A percentile compares a stretch with the other conserved stretches of the same genome.
These are phyloP conservation scores for Aphanomyces invadans DNA, from an alignment of 352 stramenopile genomes.

Conservation along the genomic window DNA sequence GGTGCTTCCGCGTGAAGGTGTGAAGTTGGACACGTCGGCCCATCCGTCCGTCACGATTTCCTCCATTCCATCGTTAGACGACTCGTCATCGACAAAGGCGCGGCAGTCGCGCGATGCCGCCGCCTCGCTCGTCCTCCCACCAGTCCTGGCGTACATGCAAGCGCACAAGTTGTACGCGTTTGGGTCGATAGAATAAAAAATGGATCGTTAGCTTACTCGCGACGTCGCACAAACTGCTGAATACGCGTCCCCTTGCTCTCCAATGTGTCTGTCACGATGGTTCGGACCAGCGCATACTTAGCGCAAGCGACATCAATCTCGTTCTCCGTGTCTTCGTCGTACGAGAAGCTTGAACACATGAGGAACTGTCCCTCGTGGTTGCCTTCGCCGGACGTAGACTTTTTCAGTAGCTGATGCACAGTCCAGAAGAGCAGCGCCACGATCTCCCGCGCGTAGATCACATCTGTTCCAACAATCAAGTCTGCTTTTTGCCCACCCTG, in stretches of 20 bases:
- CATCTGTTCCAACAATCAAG: conserved; percentile 65
- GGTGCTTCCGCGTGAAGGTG: conserved; percentile 59
- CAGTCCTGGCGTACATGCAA: conserved; percentile 74
- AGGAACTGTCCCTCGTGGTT: no score
- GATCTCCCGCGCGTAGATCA: conserved; percentile 66
- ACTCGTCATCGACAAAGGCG: conserved; percentile 70
- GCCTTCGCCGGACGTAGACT: background rate
- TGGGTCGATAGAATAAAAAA: conserved; percentile 25
- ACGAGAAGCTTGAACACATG: conserved; percentile 68
- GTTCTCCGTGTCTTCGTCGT: conserved; percentile 58
- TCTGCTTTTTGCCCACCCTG: conserved; percentile 29
- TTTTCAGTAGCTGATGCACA: conserved; percentile 51
- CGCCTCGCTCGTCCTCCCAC: conserved; percentile 41
- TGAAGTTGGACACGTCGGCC: conserved; percentile 30
- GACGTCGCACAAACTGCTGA: conserved; percentile 37
- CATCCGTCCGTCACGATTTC: conserved; percentile 40
- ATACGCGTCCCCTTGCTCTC: conserved; percentile 41
- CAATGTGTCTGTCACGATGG: conserved; percentile 42
- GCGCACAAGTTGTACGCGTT: conserved; percentile 70
- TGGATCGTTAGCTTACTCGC: background rate
- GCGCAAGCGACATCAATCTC: conserved; percentile 56
- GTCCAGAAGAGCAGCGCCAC: conserved; percentile 71
- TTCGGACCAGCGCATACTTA: conserved; percentile 39
- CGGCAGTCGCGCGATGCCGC: conserved; percentile 33
- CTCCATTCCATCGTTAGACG: conserved; percentile 46